A percentile compares a stretch with the other conserved stretches of the same genome.
These are phyloP conservation scores for Xylaria cubensis DNA, from an alignment of 495 filamentous ascomycete genomes.

Conservation along the genomic window DNA sequence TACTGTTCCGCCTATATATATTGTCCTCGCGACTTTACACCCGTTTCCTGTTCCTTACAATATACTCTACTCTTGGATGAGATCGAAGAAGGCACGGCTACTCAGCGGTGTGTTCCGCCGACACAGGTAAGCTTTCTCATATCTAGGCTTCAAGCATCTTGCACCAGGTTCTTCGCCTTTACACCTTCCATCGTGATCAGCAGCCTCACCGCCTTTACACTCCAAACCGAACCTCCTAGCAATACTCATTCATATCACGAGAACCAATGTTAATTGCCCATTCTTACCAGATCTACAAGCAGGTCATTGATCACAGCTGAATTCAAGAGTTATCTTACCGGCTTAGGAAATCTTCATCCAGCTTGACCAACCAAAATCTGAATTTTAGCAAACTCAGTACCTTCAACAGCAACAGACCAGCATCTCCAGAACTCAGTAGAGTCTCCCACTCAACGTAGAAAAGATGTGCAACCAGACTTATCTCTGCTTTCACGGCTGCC, in stretches of 20 bases:
- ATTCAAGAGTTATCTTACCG: background rate
- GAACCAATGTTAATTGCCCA: background rate
- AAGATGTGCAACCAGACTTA: slow-evolving; percentile 23
- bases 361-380: too few species aligned
- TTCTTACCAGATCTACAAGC: background rate
- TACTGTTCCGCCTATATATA: background rate
- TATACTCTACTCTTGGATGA: background rate
- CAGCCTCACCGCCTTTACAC: background rate
- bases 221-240: background rate
- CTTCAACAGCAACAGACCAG: background rate
- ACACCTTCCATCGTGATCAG: background rate
- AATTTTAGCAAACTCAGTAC: background rate
- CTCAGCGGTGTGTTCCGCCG: too few species aligned
- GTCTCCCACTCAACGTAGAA: background rate
- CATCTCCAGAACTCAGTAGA: background rate
- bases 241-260: background rate
- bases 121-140: background rate
- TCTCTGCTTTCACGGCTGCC: slow-evolving; percentile 12
- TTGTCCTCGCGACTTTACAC: background rate
- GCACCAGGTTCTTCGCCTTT: background rate
- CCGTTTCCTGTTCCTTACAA: background rate
- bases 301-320: background rate
- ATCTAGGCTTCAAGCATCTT: background rate
- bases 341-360: background rate
- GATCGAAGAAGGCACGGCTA: background rate